Percentiles rank a stretch among this genome's conserved stretches.
phyloP scores from a whole-genome alignment of 202 grass and related monocot species.

The Eragrostis tef region DNA sequence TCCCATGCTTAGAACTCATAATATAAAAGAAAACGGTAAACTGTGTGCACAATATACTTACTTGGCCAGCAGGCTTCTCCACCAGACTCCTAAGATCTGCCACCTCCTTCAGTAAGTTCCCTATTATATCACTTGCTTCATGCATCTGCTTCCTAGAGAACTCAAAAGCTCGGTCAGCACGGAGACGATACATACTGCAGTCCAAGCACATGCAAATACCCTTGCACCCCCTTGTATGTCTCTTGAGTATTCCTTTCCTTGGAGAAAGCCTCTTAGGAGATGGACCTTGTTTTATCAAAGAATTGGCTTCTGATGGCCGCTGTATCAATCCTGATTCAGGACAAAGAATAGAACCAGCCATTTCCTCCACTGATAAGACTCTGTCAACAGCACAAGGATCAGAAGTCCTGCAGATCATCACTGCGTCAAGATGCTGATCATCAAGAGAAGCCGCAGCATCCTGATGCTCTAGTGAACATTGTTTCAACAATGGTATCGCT shows the following conservation, averaged over 20 bases:
- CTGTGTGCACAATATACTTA: constrained; percentile 30
- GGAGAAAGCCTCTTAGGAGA: constrained; percentile 57
- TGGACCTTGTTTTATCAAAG: constrained; percentile 24
- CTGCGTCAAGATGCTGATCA: constrained; percentile 38
- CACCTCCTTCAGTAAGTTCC: constrained; percentile 65
- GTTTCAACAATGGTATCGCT: constrained; percentile 9
- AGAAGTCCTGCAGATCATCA: constrained; percentile 44
- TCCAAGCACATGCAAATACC: constrained; percentile 88
- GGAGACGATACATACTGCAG: constrained; percentile 66
- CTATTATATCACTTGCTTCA: constrained; percentile 80
- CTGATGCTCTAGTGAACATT: not conserved
- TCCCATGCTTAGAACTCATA: constrained; percentile 5
- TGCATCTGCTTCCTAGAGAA: constrained; percentile 88
- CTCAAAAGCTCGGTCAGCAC: constrained; percentile 71
- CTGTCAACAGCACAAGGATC: constrained; percentile 38
- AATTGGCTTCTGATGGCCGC: not conserved
- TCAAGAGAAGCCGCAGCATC: constrained; percentile 44
- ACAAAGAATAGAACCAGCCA: constrained; percentile 41
- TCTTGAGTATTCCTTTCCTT: constrained; percentile 76
- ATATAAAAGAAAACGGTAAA: constrained; percentile 13
- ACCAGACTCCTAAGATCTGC: constrained; percentile 57
- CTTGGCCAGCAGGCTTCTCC: constrained; percentile 63
- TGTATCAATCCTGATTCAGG: constrained; percentile 31
- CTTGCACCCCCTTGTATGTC: constrained; percentile 66
- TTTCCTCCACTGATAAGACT: constrained; percentile 60